A percentile compares a stretch with the other conserved stretches of the same genome.
These are phyloP conservation scores for Stephania cephalantha DNA, from an alignment of 164 flowering plant species.

Conservation along the genomic window DNA sequence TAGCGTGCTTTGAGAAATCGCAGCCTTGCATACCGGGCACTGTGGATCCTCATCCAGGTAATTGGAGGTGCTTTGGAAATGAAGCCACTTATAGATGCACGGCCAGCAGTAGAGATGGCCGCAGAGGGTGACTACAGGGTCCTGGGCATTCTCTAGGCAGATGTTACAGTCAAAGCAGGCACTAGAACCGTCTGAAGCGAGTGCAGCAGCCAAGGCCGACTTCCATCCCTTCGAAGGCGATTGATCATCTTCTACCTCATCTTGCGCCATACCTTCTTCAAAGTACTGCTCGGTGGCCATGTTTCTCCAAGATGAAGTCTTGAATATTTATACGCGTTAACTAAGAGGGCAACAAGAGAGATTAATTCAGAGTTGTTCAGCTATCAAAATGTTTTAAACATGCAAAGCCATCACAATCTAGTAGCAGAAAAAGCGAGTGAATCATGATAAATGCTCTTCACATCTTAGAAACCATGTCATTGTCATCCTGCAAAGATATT, in stretches of 20 bases:
- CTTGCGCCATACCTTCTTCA: conserved; percentile 15
- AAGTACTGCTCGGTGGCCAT: conserved; percentile 23
- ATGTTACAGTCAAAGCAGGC: conserved; percentile 78
- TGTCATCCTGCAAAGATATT: not conserved
- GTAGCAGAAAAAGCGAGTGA: not conserved
- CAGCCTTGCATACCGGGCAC: conserved; percentile 75
- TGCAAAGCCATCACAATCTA: not conserved
- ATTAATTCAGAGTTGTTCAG: not conserved
- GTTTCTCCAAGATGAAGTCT: not conserved
- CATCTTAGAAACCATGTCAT: not conserved
- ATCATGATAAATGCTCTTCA: not conserved
- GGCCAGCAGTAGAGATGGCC: conserved; percentile 94
- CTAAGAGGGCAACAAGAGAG: not conserved
- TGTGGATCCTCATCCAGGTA: conserved; percentile 25
- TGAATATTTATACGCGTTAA: not conserved
- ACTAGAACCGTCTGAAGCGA: conserved; percentile 17
- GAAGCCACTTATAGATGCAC: conserved; percentile 79
- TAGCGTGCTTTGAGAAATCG: conserved; percentile 38
- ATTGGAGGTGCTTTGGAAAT: conserved; percentile 27
- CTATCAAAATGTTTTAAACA: not conserved
- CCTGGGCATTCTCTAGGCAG: conserved; percentile 62
- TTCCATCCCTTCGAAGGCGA: conserved; percentile 26
- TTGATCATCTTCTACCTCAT: conserved; percentile 15
- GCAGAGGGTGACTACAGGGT: conserved; percentile 83
- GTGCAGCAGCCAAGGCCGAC: conserved; percentile 19